phyloP scores from a whole-genome alignment of 495 filamentous ascomycete species.

The Astrothelium subdiscretum region DNA sequence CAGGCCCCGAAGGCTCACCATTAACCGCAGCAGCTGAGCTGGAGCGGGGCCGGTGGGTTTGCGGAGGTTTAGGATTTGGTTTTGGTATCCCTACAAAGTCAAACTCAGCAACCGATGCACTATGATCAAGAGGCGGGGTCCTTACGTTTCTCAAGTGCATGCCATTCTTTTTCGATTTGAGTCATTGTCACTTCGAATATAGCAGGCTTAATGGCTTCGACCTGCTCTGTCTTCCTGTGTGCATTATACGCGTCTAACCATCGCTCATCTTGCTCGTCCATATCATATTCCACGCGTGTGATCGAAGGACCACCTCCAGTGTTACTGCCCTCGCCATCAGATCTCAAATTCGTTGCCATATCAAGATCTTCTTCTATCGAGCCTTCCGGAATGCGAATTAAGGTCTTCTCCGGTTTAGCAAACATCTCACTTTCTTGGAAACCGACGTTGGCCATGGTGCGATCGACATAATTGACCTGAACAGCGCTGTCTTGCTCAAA shows the following conservation, averaged over 20 bases:
- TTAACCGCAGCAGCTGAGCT: slow-evolving; percentile 88
- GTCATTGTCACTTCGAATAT: slow-evolving; percentile 97
- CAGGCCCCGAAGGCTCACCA: slow-evolving; percentile 65
- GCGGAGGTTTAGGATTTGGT: slow-evolving; percentile 86
- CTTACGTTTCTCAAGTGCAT: slow-evolving; percentile 76
- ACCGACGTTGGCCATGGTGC: slow-evolving; percentile 83
- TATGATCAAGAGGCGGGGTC: neutral
- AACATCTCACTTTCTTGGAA: slow-evolving; percentile 92
- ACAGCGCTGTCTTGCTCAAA: slow-evolving; percentile 49
- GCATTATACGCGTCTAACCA: slow-evolving; percentile 82
- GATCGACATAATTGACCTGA: slow-evolving; percentile 66
- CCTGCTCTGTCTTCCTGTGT: slow-evolving; percentile 55
- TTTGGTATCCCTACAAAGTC: slow-evolving; percentile 58
- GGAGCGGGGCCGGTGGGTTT: slow-evolving; percentile 79
- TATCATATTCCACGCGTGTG: slow-evolving; percentile 91
- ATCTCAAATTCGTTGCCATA: slow-evolving; percentile 41
- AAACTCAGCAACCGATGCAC: neutral
- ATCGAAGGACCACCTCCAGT: slow-evolving; percentile 31
- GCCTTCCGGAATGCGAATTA: slow-evolving; percentile 68
- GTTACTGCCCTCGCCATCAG: slow-evolving; percentile 50
- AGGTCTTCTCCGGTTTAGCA: slow-evolving; percentile 57
- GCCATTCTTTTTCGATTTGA: slow-evolving; percentile 98
- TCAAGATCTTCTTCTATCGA: slow-evolving; percentile 79
- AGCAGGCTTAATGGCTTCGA: slow-evolving; percentile 76
- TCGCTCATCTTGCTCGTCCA: slow-evolving; percentile 98